A percentile compares a stretch with the other conserved stretches of the same genome.
phyloP scores from a whole-genome alignment of 768 basidiomycete genomes.

The Fomitopsis serialis region DNA sequence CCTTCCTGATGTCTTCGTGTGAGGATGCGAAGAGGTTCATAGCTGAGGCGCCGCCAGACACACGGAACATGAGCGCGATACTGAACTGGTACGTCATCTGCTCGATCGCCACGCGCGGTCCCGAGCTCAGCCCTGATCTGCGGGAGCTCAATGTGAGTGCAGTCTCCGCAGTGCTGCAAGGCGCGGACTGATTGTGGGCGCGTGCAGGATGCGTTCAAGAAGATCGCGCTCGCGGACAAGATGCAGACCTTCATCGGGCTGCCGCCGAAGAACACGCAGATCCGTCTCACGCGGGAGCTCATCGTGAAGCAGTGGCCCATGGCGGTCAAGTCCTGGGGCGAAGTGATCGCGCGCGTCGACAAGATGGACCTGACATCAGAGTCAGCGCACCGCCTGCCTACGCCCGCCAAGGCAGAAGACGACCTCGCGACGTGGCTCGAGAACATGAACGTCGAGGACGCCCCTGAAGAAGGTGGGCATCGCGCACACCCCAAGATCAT shows the following conservation, averaged over 20 bases:
- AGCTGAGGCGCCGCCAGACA: constrained; percentile 53
- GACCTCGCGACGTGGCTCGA: constrained; percentile 57
- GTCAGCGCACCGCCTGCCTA: constrained; percentile 19
- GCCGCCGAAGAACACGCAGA: constrained; percentile 43
- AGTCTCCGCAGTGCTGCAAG: neutral
- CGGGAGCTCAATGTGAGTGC: constrained; percentile 43
- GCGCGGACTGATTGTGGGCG: constrained; percentile 16
- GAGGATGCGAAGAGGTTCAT: constrained; percentile 58
- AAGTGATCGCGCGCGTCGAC: constrained; percentile 34
- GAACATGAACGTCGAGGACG: constrained; percentile 36
- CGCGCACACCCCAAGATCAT: constrained; percentile 41
- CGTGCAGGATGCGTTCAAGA: constrained; percentile 34
- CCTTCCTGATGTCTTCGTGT: constrained; percentile 52
- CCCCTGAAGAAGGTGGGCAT: constrained; percentile 3
- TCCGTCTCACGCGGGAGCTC: constrained; percentile 47
- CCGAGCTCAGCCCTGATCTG: constrained; percentile 44
- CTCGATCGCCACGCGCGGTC: constrained; percentile 44
- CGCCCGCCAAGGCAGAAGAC: constrained; percentile 42
- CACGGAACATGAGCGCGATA: constrained; percentile 52
- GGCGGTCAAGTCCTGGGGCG: constrained; percentile 43
- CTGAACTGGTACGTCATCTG: constrained; percentile 55
- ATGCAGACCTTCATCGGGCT: constrained; percentile 42
- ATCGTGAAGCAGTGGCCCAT: constrained; percentile 41
- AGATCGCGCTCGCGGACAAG: constrained; percentile 48
- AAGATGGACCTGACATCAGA: constrained; percentile 14